These are phyloP conservation scores for Yamadazyma diddensiae DNA, from an alignment of 1,139 yeast genomes.

Conservation along the genomic window DNA sequence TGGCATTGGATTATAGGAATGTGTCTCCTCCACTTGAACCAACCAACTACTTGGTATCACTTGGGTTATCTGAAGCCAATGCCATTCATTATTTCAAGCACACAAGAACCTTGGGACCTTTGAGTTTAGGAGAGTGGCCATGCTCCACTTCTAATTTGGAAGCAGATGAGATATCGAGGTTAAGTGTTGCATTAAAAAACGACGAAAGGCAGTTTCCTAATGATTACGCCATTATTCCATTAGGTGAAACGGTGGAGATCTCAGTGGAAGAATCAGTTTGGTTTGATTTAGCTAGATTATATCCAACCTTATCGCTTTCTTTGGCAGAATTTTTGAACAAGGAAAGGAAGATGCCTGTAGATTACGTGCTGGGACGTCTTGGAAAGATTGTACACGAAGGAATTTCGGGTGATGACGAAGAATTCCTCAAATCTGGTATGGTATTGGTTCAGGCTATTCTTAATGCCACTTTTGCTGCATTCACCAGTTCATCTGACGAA, in stretches of 20 bases:
- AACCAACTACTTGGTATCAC: conserved; percentile 40
- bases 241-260: not conserved
- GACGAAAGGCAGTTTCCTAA: conserved; percentile 14
- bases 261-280: conserved; percentile 40
- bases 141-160: conserved; percentile 11
- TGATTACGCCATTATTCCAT: not conserved
- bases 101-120: conserved; percentile 19
- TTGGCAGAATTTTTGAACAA: conserved; percentile 47
- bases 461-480: conserved; percentile 1
- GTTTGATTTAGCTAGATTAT: conserved; percentile 46
- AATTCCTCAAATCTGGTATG: conserved; percentile 6
- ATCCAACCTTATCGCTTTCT: conserved; percentile 48
- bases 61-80: conserved; percentile 42
- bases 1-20: conserved; percentile 45
- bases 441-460: conserved; percentile 6
- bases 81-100: conserved; percentile 40
- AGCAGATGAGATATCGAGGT: conserved; percentile 8
- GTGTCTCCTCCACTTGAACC: conserved; percentile 54
- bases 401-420: not conserved
- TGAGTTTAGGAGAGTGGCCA: conserved; percentile 21
- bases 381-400: not conserved
- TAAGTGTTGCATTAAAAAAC: conserved; percentile 5
- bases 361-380: not conserved
- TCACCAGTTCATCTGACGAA: not conserved
- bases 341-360: conserved; percentile 1